Evolutionary conservation across 306 rosid species (phyloP).

Genomic region (Nissolia schottii): DNA sequence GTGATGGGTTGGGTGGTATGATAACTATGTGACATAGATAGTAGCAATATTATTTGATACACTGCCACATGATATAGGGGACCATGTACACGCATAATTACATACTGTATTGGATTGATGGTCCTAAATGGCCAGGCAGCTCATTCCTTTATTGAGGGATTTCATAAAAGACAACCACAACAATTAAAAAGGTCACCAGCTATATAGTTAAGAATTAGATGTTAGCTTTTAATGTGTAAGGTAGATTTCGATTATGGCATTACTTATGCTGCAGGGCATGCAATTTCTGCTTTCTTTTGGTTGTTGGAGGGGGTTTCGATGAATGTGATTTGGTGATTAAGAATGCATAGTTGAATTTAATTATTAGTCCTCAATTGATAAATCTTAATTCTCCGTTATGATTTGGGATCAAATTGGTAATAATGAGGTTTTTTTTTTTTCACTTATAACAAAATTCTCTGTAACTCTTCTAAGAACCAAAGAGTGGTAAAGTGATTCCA

Average conservation of each 20-base stretch:
- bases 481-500: background rate
- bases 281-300: slow-evolving; percentile 16
- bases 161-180: slow-evolving; percentile 32
- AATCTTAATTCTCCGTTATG: background rate
- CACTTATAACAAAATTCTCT: background rate
- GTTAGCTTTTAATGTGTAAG: slow-evolving; percentile 14
- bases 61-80: slow-evolving; percentile 49
- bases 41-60: slow-evolving; percentile 35
- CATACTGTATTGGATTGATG: slow-evolving; percentile 21
- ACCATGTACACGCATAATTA: slow-evolving; percentile 43
- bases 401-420: background rate
- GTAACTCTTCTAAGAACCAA: background rate
- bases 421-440: background rate
- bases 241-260: slow-evolving; percentile 8
- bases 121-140: slow-evolving; percentile 25
- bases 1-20: slow-evolving; percentile 60
- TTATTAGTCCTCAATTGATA: background rate
- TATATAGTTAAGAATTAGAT: background rate
- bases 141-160: slow-evolving; percentile 24
- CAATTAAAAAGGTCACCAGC: slow-evolving; percentile 21
- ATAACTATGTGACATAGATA: slow-evolving; percentile 44
- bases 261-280: slow-evolving; percentile 1
- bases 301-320: slow-evolving; percentile 16
- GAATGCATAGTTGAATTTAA: background rate
- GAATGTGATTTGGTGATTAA: background rate